A percentile compares a stretch with the other conserved stretches of the same genome.
Conservation (phyloP, 2,329 filamentous ascomycete species). For the Parafenestella ontariensis region DNA sequence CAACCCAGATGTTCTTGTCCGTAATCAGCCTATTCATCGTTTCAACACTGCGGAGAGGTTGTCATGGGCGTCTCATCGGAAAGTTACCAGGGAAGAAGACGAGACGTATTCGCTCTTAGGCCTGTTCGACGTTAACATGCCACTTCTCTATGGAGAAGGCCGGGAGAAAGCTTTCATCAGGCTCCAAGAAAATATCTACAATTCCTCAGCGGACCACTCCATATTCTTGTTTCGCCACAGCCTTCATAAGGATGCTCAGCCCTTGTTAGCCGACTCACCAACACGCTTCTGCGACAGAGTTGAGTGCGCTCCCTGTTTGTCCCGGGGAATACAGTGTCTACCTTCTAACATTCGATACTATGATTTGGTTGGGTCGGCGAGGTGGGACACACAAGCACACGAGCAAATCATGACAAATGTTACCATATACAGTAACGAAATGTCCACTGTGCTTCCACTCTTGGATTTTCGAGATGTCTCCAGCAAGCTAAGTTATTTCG, state of each 20-base stretch:
- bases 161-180: constrained; percentile 11
- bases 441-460: constrained; percentile 6
- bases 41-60: constrained; percentile 13
- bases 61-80: constrained; percentile 14
- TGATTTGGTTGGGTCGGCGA: neutral
- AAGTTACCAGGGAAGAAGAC: constrained; percentile 31
- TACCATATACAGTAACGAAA: constrained; percentile 1
- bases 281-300: constrained; percentile 10
- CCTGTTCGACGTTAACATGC: constrained; percentile 29
- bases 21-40: neutral
- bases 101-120: constrained; percentile 39
- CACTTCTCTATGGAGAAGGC: constrained; percentile 16
- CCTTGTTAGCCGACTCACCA: constrained; percentile 10
- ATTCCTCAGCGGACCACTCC: constrained; percentile 12
- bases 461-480: constrained; percentile 4
- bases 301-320: constrained; percentile 3
- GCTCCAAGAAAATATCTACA: constrained; percentile 7
- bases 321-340: neutral
- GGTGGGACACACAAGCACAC: constrained; percentile 6
- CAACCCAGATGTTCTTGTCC: neutral
- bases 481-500: neutral
- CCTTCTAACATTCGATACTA: neutral
- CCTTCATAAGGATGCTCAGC: neutral
- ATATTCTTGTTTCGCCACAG: constrained; percentile 16
- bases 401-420: constrained; percentile 9